These are phyloP conservation scores for Mrakiaceae sp. DNA, from an alignment of 1,284 basidiomycete genomes.

Conservation along the genomic window DNA sequence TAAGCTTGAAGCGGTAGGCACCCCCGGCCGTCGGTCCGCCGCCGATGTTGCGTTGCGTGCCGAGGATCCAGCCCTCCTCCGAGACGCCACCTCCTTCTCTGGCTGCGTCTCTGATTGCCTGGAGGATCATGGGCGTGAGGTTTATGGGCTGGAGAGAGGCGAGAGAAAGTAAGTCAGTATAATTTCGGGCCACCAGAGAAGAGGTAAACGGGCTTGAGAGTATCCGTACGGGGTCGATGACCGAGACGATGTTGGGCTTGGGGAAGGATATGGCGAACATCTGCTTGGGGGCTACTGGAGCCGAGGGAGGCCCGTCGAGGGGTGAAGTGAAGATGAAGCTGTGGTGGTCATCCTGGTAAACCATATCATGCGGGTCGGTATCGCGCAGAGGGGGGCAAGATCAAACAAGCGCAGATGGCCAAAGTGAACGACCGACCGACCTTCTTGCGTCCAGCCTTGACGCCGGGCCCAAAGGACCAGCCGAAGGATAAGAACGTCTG, in stretches of 20 bases:
- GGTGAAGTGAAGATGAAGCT: background rate
- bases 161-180: too few relatives aligned
- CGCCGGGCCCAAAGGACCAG: background rate
- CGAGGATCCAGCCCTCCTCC: background rate
- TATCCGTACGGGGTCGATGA: background rate
- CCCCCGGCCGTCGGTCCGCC: background rate
- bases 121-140: background rate
- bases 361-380: too few relatives aligned
- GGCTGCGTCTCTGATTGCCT: background rate
- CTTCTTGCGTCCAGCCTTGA: background rate
- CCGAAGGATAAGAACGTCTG: slow-evolving; percentile 1
- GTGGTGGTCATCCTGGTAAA: background rate
- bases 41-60: background rate
- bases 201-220: too few relatives aligned
- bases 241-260: background rate
- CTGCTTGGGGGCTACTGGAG: background rate
- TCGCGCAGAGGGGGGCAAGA: too few relatives aligned
- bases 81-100: background rate
- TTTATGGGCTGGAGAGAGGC: background rate
- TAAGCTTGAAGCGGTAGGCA: background rate
- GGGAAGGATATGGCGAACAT: background rate
- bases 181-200: too few relatives aligned
- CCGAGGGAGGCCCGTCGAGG: background rate
- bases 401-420: too few relatives aligned
- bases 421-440: too few relatives aligned